Conservation (phyloP, 768 basidiomycete genomes). For the Gautieria morchelliformis region DNA sequence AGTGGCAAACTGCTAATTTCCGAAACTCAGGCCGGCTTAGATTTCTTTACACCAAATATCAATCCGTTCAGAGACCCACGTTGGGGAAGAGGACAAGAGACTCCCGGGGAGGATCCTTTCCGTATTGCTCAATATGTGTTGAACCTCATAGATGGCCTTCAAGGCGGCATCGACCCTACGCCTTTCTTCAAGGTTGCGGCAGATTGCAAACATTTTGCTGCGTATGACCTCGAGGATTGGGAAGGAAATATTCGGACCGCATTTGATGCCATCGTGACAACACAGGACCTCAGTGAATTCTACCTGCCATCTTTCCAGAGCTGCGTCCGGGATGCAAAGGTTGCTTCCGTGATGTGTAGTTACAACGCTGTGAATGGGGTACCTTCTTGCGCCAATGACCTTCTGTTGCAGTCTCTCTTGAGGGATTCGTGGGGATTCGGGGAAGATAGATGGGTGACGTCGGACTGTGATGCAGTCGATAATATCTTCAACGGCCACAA, state of each 20-base stretch:
- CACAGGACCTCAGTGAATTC: constrained; percentile 47
- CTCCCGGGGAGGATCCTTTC: constrained; percentile 52
- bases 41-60: constrained; percentile 48
- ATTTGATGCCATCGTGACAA: constrained; percentile 44
- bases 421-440: constrained; percentile 44
- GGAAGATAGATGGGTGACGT: constrained; percentile 44
- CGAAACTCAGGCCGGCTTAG: constrained; percentile 31
- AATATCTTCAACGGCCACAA: constrained; percentile 44
- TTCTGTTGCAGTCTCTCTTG: constrained; percentile 41
- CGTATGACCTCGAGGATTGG: constrained; percentile 52
- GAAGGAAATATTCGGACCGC: constrained; percentile 36
- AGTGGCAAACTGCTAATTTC: not conserved
- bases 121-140: constrained; percentile 44
- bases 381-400: constrained; percentile 44
- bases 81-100: constrained; percentile 56
- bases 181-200: constrained; percentile 39
- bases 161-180: constrained; percentile 46
- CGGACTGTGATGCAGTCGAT: constrained; percentile 46
- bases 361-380: constrained; percentile 55
- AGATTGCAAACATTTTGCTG: constrained; percentile 54
- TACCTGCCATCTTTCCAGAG: constrained; percentile 48
- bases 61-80: constrained; percentile 50
- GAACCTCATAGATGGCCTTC: constrained; percentile 43
- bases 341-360: constrained; percentile 52
- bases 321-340: constrained; percentile 53